Base-by-base conservation (phyloP, 768 basidiomycete species). In the Leccinellum albellum region DNA sequence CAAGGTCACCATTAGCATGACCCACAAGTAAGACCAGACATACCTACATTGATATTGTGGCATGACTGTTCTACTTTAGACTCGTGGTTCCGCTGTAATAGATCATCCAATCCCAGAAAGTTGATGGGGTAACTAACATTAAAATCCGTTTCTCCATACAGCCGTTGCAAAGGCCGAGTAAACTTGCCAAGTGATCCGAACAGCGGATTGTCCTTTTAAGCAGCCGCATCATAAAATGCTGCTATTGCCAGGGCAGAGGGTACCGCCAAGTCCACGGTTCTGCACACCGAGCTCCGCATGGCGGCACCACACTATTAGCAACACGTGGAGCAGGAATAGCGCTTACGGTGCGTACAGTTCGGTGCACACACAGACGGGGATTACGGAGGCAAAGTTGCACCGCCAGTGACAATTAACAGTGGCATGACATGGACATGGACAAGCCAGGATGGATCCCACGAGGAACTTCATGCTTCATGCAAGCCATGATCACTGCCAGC, bases 401-500 rank as follows among this genome's bases (percentile, higher is more conserved):
- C 17, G 48, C 48, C 48, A 21, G 29, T 37, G 17, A 37, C 29
- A 32, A 20, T 15, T 50, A 31, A 12, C 21, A 31, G 28, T 20
- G 45, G 28, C 45, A 48, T 3, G 37, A 37, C 17, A 37, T 37
- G 37, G 4, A 37, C 37, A 17, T 35, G 33, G 24, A 15, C 26
- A 28, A 40, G 52, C 15, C 29, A 31, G 21, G 21, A 20, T 17
- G 17, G n/a, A n/a, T 17, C 23, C 24, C 55, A 57, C 45, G 56
- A 57, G 56, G 56, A 37, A 37, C n/a, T n/a, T n/a, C n/a, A n/a
- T n/a, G n/a, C n/a, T n/a, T n/a, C 15, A 37, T 37, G 9, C 37
- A 58, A 24, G n/a, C 56, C 56, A 48, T 20, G 44, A 45, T 28
- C n/a, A n/a, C n/a, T n/a, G n/a, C n/a, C n/a, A n/a, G n/a, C 24